Base-by-base conservation (phyloP, 768 basidiomycete genomes). In the Russula emetica region DNA sequence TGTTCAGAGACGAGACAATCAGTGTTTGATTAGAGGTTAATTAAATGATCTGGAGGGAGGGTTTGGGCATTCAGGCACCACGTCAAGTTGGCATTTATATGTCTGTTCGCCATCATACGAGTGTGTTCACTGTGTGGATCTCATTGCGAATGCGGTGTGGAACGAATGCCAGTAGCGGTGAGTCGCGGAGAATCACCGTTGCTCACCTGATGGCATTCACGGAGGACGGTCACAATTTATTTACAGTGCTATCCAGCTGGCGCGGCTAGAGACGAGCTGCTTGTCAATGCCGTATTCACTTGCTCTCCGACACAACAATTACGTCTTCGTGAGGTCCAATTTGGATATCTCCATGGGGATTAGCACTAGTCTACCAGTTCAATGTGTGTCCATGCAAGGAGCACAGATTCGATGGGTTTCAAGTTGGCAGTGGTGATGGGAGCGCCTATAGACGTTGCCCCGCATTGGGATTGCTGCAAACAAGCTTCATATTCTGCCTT, bases 61-160 rank as follows among this genome's bases (percentile, higher is more conserved):
- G 34, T 38, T 26, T 38, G 26, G 38, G 8, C 8, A 40, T 42
- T 32, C 38, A 8, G 22, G n/a, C 11, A 7, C 14, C 22, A 20
- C 20, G 34, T 50, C 11, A 28, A 50, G 32, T 28, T 11, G 22
- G 18, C 7, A 26, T 32, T 42, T 53, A 42, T 52, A 52, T 26
- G 28, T 6, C 10, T 56, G 28, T 30, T 57, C 20, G n/a, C 14
- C 24, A 26, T 7, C 36, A 14, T 7, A 9, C 24, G 26, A n/a
- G 34, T 30, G 26, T n/a, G n/a, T n/a, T n/a, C n/a, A n/a, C n/a
- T n/a, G n/a, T 51, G 50, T 24, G 24, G 26, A 59, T 59, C 49
- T 13, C 20, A 30, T 14, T 5, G 26, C 47, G 50, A 50, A 40
- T 26, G 22, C 2, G 22, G 22, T 38, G 7, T 3, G 22, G 30